Evolutionary conservation across 306 rosid genomes (phyloP).

Genomic region (Ceratonia siliqua): DNA sequence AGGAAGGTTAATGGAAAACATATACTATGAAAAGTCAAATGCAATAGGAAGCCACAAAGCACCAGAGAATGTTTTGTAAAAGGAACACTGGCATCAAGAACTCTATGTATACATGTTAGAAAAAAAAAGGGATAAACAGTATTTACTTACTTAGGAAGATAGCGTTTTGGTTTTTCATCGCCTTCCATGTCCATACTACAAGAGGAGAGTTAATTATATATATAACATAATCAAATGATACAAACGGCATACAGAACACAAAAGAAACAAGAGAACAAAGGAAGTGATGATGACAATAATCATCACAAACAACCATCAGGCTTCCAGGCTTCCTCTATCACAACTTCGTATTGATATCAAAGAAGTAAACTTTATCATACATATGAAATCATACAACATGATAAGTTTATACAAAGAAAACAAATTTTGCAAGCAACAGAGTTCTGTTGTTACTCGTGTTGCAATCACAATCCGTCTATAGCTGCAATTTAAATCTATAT

Average conservation of each 20-base stretch:
- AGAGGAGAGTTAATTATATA: background rate
- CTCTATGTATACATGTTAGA: background rate
- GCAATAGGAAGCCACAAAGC: background rate
- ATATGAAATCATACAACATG: background rate
- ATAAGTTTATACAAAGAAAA: background rate
- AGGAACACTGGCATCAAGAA: slow-evolving; percentile 3
- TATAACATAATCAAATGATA: background rate
- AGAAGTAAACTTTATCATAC: background rate
- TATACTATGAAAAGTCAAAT: background rate
- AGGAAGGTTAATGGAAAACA: background rate
- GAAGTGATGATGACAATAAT: background rate
- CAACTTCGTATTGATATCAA: background rate
- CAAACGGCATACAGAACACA: background rate
- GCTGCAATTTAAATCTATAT: background rate
- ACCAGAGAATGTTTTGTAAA: background rate
- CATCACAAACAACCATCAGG: slow-evolving; percentile 1
- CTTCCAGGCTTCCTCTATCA: background rate
- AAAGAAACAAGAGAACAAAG: background rate
- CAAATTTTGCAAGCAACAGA: slow-evolving; percentile 7
- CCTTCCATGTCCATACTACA: slow-evolving; percentile 45
- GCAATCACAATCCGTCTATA: background rate
- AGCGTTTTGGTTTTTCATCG: slow-evolving; percentile 42
- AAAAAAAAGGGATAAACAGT: slow-evolving; percentile 17
- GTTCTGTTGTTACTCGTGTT: background rate
- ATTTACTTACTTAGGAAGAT: slow-evolving; percentile 65